Base-by-base conservation (phyloP, 2,329 filamentous ascomycete species). In the Fusarium nodosum region DNA sequence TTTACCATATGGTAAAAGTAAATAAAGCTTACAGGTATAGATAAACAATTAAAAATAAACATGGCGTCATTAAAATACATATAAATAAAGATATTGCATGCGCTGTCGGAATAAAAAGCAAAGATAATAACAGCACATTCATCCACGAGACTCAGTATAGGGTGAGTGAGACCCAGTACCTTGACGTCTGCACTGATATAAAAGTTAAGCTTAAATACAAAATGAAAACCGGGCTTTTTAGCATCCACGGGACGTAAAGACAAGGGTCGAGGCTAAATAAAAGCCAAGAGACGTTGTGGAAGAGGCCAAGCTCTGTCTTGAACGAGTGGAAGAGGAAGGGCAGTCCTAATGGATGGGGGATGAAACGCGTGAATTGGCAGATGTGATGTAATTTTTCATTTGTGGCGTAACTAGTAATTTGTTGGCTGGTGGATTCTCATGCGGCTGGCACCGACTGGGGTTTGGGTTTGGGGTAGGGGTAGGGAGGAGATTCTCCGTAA, bases 121-220 rank as follows among this genome's bases (percentile, higher is more conserved):
- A 15, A 6, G n/a, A 13, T 10, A 36, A 34, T 5, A 26, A 18
- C 11, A 26, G 36, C 26, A 11, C 33, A 30, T 30, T 6, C 34
- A 42, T 16, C 20, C 13, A 22, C 16, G 18, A 34, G 7, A 5
- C 7, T 13, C 30, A 13, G 24, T 39, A 16, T 28, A 48, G 16
- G 46, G 46, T 51, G 48, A 36, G 46, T 48, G 46, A 39, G 33
- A 38, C 18, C 18, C 44, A 20, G 26, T 10, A 45, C 11, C 33
- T 24, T 16, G 11, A n/a, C 10, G 9, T 20, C 33, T 39, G 48
- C 48, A 51, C 4, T 36, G 24, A 51, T 24, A 38, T 28, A 8
- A 15, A 16, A 51, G 48, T 39, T 51, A 51, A 51, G 48, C 48
- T 51, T 51, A 51, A 51, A 51, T 51, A 15, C 48, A 39, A 51